Evolutionary conservation across 805 yeast genomes (phyloP).

Genomic region (Candida chauliodis): DNA sequence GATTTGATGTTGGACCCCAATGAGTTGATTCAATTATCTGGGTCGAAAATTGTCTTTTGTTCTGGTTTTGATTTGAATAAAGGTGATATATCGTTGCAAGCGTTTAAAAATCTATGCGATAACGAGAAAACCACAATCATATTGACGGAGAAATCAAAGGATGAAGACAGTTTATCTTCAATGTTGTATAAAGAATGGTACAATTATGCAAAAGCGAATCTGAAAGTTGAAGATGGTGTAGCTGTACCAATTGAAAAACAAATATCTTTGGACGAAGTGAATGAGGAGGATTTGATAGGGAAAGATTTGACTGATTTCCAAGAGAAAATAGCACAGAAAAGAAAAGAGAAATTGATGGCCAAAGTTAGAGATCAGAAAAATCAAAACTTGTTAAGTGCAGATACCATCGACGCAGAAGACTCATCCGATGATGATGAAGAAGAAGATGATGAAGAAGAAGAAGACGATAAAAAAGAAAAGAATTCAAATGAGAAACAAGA

Average conservation of each 20-base stretch:
- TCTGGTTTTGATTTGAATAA: conserved; percentile 62
- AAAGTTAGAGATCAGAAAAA: conserved; percentile 40
- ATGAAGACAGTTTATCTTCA: conserved; percentile 43
- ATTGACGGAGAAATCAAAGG: conserved; percentile 63
- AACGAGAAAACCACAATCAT: conserved; percentile 68
- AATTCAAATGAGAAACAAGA: conserved; percentile 8
- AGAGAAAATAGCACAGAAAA: conserved; percentile 41
- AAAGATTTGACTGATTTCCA: conserved; percentile 49
- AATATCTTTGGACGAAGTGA: conserved; percentile 35
- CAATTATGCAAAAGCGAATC: conserved; percentile 29
- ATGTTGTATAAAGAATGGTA: conserved; percentile 56
- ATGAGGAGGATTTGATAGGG: conserved; percentile 50
- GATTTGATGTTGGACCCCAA: conserved; percentile 52
- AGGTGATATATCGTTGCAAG: conserved; percentile 59
- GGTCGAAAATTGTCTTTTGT: conserved; percentile 78
- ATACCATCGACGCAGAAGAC: conserved; percentile 29
- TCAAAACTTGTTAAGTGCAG: conserved; percentile 36
- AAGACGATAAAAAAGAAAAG: conserved; percentile 21
- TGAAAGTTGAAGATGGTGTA: conserved; percentile 52
- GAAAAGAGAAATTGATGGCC: conserved; percentile 41
- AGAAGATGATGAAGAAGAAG: conserved; percentile 31
- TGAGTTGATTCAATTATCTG: conserved; percentile 52
- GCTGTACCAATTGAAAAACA: conserved; percentile 51
- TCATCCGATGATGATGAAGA: conserved; percentile 33
- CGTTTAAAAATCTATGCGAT: conserved; percentile 52